Evolutionary conservation across 352 stramenopile genomes (phyloP), one percentile per base, ranked within the genome.

Genomic region (Phytophthora syringae): DNA sequence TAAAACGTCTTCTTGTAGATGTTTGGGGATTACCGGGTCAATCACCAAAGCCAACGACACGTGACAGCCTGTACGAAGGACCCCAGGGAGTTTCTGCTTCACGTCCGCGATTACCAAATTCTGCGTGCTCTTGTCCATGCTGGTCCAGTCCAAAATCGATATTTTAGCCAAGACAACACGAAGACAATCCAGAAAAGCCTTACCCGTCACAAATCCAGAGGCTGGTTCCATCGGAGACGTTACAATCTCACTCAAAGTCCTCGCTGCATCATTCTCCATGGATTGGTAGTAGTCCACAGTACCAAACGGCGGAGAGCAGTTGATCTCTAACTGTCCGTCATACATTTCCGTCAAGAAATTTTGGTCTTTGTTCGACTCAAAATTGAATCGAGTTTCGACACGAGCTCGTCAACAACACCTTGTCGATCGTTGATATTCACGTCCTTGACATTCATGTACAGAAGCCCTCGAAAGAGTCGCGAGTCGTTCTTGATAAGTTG

Each of bases 261-360:
- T 56, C 12, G 61, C 49, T 11, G 61, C 54, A 13, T 74, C 54
- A 30, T 67, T 67, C 15, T 74, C 30, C 61, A 71, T 70, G 13
- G 21, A 60, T 0, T 64, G 15, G 39, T 90, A 91, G 64, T 91
- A 93, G 0, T 82, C 78, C 0, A 39, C 20, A 2, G 82, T 92
- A 3, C 86, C 82, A 0, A 92, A 67, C 4, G 83, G 86, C 6
- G 82, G 86, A 0, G 82, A 84, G 47, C 86, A 94, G 27, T 86
- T 90, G 22, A 92, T 82, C 10, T 79, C 70, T 5, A 90, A 48
- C 28, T 81, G 53, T 10, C 82, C 82, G 1, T 63, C 53, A 51
- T 93, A 93, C 76, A 93, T 82, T 4, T 89, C 71, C 0, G 70
- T 78, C 7, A 93, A 10, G 27, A 93, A 93, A 32, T 90, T 93